phyloP scores from a whole-genome alignment of 306 rosid genomes.

The Cicer cuneatum region DNA sequence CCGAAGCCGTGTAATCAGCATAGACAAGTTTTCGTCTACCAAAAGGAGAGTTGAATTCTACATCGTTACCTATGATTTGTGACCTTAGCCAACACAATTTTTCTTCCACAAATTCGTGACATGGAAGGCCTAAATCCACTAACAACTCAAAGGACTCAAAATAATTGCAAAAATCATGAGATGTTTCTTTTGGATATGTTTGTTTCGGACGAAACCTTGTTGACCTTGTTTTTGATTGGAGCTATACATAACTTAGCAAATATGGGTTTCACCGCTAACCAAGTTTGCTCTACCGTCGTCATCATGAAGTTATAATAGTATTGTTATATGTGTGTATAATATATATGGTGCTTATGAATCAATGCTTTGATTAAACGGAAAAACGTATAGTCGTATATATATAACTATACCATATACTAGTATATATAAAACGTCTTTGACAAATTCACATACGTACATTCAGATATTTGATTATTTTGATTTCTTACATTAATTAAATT shows the following conservation, averaged over 20 bases:
- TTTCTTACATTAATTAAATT: too few relatives aligned
- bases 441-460: too few relatives aligned
- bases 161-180: conserved; percentile 16
- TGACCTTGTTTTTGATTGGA: background rate
- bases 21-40: conserved; percentile 66
- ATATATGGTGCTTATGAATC: too few relatives aligned
- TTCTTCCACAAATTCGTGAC: conserved; percentile 39
- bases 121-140: conserved; percentile 41
- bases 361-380: too few relatives aligned
- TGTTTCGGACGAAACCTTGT: background rate
- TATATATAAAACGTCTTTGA: too few relatives aligned
- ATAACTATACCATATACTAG: too few relatives aligned
- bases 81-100: conserved; percentile 65
- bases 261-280: background rate
- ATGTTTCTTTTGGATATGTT: background rate
- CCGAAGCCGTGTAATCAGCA: conserved; percentile 94
- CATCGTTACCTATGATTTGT: conserved; percentile 62
- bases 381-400: too few relatives aligned
- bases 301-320: background rate
- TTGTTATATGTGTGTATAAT: too few relatives aligned
- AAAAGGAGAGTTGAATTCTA: conserved; percentile 62
- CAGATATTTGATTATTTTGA: too few relatives aligned
- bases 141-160: conserved; percentile 43
- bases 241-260: background rate
- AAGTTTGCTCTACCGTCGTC: background rate